phyloP scores from a whole-genome alignment of 1,284 basidiomycete species.

The Trametes sp. region DNA sequence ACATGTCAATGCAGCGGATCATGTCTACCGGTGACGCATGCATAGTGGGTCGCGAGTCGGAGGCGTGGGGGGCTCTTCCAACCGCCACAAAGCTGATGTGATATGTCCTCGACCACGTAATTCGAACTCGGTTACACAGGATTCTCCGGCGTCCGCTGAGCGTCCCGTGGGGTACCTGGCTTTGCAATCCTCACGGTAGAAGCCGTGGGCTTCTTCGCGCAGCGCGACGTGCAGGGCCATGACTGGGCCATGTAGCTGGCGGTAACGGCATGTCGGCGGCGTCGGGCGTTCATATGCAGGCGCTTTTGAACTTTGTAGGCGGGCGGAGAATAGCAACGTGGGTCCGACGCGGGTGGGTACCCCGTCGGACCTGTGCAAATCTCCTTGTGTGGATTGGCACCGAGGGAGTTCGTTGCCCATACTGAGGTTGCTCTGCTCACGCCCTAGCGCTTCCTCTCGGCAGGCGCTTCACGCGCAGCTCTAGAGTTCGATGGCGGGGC shows the following conservation, averaged over 20 bases:
- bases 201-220: constrained; percentile 24
- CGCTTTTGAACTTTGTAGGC: constrained; percentile 19
- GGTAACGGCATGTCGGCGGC: constrained; percentile 17
- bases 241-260: constrained; percentile 15
- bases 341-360: constrained; percentile 14
- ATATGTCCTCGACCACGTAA: constrained; percentile 29
- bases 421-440: constrained; percentile 31
- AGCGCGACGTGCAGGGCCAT: constrained; percentile 21
- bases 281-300: constrained; percentile 20
- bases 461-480: constrained; percentile 27
- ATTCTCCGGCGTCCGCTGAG: constrained; percentile 9
- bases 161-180: constrained; percentile 17
- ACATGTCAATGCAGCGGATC: constrained; percentile 54
- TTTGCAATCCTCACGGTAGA: constrained; percentile 29
- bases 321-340: constrained; percentile 30
- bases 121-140: constrained; percentile 23
- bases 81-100: constrained; percentile 36
- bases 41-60: constrained; percentile 18
- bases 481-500: constrained; percentile 31
- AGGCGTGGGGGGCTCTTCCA: constrained; percentile 27
- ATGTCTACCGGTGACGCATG: constrained; percentile 63
- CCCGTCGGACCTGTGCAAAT: constrained; percentile 27
- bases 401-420: constrained; percentile 31
- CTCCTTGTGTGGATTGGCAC: constrained; percentile 29
- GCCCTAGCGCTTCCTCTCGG: constrained; percentile 31